Evolutionary conservation across 768 basidiomycete genomes (phyloP).

Genomic region (Suillus paluster): DNA sequence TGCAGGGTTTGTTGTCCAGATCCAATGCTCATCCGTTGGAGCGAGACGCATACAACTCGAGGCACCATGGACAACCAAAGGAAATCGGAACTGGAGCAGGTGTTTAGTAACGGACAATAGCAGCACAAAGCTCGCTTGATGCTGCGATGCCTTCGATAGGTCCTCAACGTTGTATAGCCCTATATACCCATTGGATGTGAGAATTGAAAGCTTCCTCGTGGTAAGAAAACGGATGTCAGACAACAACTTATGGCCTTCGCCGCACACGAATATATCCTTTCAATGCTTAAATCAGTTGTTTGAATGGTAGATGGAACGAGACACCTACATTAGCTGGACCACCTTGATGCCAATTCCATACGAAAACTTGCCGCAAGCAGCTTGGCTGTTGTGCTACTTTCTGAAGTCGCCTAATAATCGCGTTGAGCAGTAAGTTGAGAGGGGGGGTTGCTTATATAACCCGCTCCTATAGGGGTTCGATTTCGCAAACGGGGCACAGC

Average conservation of each 20-base stretch:
- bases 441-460: no score
- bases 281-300: background rate
- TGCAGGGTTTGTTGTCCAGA: background rate
- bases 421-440: no score
- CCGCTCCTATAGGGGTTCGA: no score
- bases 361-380: no score
- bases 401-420: no score
- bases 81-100: background rate
- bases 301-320: background rate
- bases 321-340: background rate
- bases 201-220: no score
- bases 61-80: background rate
- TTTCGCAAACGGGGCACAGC: no score
- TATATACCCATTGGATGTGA: no score
- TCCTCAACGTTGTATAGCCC: background rate
- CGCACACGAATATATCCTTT: background rate
- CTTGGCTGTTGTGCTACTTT: no score
- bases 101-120: background rate
- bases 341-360: background rate
- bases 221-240: background rate
- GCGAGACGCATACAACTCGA: background rate
- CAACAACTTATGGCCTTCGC: background rate
- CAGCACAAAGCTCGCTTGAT: background rate
- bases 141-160: background rate
- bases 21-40: background rate